Evolutionary conservation across 129 eudicot genomes (phyloP).

Genomic region (Lonicera japonica): DNA sequence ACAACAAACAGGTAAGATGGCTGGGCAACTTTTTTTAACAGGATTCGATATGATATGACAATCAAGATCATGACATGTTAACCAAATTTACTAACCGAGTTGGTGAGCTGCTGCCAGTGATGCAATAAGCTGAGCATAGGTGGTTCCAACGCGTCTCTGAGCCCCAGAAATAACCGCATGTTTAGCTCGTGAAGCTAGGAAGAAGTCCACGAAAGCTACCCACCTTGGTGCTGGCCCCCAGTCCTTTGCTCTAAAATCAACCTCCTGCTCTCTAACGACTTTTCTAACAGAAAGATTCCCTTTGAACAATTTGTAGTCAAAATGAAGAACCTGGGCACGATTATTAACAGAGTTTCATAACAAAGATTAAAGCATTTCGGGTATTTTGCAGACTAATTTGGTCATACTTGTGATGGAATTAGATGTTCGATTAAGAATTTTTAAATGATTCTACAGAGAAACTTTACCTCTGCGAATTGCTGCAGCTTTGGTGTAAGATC

Average conservation of each 20-base stretch:
- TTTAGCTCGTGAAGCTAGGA: conserved; percentile 54
- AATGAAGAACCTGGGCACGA: conserved; percentile 48
- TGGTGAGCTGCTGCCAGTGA: conserved; percentile 50
- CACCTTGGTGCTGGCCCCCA: conserved; percentile 85
- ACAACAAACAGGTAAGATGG: too few species aligned
- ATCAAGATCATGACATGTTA: too few species aligned
- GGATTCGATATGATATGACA: too few species aligned
- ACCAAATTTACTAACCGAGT: conserved; percentile 26
- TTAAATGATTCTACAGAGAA: too few species aligned
- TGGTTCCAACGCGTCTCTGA: conserved; percentile 64
- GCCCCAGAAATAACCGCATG: conserved; percentile 57
- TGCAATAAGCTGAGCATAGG: conserved; percentile 54
- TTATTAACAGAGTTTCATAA: neutral
- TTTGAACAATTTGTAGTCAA: conserved; percentile 42
- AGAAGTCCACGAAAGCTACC: conserved; percentile 74
- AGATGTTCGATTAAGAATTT: too few species aligned
- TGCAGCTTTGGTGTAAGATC: conserved; percentile 32
- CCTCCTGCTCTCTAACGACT: neutral
- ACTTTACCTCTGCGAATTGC: conserved; percentile 44
- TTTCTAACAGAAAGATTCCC: conserved; percentile 40
- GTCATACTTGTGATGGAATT: neutral
- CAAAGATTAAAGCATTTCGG: too few species aligned
- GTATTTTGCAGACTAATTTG: too few species aligned
- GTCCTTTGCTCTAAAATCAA: conserved; percentile 45
- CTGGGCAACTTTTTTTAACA: too few species aligned